These are phyloP conservation scores for Pyricularia pennisetigena DNA, from an alignment of 2,329 filamentous ascomycete species.

Conservation along the genomic window DNA sequence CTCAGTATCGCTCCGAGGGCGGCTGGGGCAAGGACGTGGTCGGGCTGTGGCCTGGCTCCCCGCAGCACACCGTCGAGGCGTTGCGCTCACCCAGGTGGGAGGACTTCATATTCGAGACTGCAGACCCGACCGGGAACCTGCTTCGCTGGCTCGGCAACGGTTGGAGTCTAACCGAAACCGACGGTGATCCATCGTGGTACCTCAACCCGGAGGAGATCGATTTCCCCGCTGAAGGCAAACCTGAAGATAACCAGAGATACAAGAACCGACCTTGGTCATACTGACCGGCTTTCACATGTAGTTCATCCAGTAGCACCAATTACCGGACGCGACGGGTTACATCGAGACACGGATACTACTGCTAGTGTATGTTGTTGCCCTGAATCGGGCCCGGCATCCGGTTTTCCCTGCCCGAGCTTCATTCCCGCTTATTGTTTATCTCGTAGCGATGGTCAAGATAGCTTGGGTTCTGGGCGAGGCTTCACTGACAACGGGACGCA, in stretches of 20 bases:
- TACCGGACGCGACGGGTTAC: too few relatives aligned
- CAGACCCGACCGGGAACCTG: constrained; percentile 19
- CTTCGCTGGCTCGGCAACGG: constrained; percentile 32
- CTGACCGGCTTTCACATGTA: constrained; percentile 8
- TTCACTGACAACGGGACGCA: too few relatives aligned
- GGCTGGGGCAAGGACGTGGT: constrained; percentile 27
- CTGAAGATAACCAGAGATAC: constrained; percentile 24
- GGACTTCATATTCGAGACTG: constrained; percentile 30
- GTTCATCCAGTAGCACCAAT: not conserved
- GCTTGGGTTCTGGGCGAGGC: too few relatives aligned
- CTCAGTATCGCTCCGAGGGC: constrained; percentile 41
- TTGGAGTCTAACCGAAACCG: constrained; percentile 25
- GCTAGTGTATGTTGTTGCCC: too few relatives aligned
- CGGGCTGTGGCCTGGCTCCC: constrained; percentile 34
- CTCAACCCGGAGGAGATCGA: constrained; percentile 26
- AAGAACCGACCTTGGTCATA: constrained; percentile 25
- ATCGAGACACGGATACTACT: too few relatives aligned
- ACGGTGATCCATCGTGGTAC: constrained; percentile 28
- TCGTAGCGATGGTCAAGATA: too few relatives aligned
- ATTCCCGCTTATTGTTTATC: too few relatives aligned
- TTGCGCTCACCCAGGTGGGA: constrained; percentile 33
- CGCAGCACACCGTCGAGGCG: constrained; percentile 31
- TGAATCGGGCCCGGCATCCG: too few relatives aligned
- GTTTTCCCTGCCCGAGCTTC: too few relatives aligned
- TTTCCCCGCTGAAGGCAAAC: constrained; percentile 21